phyloP scores from a whole-genome alignment of 371 early-diverging fungal species.

The Batrachochytrium dendrobatidis region DNA sequence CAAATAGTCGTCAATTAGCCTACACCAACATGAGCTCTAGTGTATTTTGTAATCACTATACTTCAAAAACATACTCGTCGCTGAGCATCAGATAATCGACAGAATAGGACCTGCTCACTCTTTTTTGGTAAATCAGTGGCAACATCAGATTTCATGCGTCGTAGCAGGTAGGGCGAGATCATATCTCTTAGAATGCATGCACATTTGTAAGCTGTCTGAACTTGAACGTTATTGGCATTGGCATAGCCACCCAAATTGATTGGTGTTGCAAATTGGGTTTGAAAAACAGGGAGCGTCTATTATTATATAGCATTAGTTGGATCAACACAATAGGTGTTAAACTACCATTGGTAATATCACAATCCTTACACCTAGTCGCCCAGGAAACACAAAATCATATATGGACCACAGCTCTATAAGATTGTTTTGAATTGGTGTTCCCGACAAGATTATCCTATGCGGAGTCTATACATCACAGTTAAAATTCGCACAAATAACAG shows the following conservation, averaged over 20 bases:
- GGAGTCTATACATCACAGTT: slow-evolving; percentile 48
- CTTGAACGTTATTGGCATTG: slow-evolving; percentile 77
- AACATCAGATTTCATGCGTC: slow-evolving; percentile 91
- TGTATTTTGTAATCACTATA: no score
- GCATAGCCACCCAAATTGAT: slow-evolving; percentile 90
- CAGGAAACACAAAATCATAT: slow-evolving; percentile 94
- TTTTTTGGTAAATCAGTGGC: slow-evolving; percentile 88
- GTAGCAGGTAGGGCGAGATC: slow-evolving; percentile 88
- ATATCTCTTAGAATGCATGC: slow-evolving; percentile 83
- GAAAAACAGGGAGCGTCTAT: slow-evolving; percentile 81
- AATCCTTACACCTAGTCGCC: slow-evolving; percentile 71
- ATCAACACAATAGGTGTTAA: no score
- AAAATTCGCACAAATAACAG: no score
- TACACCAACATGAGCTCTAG: slow-evolving; percentile 27
- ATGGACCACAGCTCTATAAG: slow-evolving; percentile 95
- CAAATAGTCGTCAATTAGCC: slow-evolving; percentile 22
- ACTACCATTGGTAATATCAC: neutral
- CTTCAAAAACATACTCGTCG: slow-evolving; percentile 1
- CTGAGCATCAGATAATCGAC: slow-evolving; percentile 70
- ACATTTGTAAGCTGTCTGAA: slow-evolving; percentile 88
- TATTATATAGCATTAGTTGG: neutral
- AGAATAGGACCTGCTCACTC: slow-evolving; percentile 89
- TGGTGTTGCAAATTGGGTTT: slow-evolving; percentile 83
- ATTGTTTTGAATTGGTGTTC: slow-evolving; percentile 98
- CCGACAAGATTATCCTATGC: slow-evolving; percentile 85